phyloP scores from a whole-genome alignment of 179 eudicot genomes.

The Silene vulgaris region DNA sequence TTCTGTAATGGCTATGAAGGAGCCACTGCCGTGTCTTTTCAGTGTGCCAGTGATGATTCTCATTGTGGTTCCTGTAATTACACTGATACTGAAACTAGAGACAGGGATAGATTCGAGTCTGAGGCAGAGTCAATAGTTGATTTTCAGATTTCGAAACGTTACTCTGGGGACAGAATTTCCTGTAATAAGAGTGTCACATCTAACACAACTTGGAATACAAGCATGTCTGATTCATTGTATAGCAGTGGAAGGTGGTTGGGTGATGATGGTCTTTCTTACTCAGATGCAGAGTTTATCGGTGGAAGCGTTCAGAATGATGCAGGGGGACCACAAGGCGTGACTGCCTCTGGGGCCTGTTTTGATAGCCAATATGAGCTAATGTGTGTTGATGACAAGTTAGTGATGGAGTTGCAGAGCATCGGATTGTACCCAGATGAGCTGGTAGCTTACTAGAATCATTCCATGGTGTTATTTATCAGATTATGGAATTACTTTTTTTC shows the following conservation, averaged over 20 bases:
- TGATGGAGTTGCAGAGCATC: constrained; percentile 83
- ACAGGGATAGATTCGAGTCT: constrained; percentile 46
- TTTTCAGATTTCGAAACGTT: constrained; percentile 37
- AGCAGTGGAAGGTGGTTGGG: constrained; percentile 57
- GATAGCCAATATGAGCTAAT: constrained; percentile 64
- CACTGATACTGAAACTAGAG: constrained; percentile 39
- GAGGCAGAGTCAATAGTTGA: constrained; percentile 48
- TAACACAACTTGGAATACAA: constrained; percentile 40
- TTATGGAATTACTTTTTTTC: not conserved
- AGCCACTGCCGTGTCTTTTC: constrained; percentile 36
- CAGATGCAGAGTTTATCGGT: constrained; percentile 59
- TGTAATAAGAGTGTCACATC: constrained; percentile 56
- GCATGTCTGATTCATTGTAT: constrained; percentile 49
- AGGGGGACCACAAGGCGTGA: constrained; percentile 39
- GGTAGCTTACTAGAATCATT: constrained; percentile 46
- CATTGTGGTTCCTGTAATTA: constrained; percentile 50
- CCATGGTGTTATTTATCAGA: not conserved
- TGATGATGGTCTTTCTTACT: constrained; percentile 49
- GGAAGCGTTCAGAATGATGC: constrained; percentile 45
- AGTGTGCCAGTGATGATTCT: constrained; percentile 48
- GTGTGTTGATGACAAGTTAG: constrained; percentile 61
- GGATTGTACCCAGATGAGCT: constrained; percentile 62
- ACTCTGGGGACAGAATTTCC: constrained; percentile 46
- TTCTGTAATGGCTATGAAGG: constrained; percentile 50
- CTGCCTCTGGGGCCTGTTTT: constrained; percentile 34